Conservation (phyloP, 2,329 filamentous ascomycete genomes). For the Pestalotiopsis sp. region DNA sequence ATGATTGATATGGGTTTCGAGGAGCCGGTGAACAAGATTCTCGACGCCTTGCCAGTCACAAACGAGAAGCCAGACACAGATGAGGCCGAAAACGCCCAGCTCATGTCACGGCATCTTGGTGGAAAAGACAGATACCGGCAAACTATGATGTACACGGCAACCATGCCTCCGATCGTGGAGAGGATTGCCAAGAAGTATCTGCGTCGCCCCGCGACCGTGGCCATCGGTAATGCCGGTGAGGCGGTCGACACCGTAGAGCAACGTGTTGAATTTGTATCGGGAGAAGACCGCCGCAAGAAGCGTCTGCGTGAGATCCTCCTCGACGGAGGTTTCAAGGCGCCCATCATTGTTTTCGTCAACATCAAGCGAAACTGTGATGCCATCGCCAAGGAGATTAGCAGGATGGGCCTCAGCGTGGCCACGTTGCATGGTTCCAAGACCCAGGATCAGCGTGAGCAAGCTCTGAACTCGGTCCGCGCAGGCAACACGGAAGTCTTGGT, state of each 20-base stretch:
- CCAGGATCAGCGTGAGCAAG: constrained; percentile 95
- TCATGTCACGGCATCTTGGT: constrained; percentile 82
- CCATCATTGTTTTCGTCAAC: constrained; percentile 99
- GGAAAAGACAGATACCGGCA: constrained; percentile 84
- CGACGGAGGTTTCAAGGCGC: constrained; percentile 78
- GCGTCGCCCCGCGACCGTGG: constrained; percentile 88
- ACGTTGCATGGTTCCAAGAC: constrained; percentile 96
- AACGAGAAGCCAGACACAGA: constrained; percentile 97
- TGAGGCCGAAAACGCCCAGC: constrained; percentile 80
- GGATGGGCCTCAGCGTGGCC: constrained; percentile 87
- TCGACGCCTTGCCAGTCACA: constrained; percentile 86
- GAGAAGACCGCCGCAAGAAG: constrained; percentile 97
- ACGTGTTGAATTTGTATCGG: constrained; percentile 85
- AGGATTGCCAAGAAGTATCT: constrained; percentile 97
- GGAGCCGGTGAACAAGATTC: constrained; percentile 95
- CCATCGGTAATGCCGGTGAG: constrained; percentile 91
- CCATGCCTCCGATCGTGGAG: constrained; percentile 91
- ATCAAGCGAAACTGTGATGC: constrained; percentile 99
- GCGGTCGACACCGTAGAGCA: constrained; percentile 98
- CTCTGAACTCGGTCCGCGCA: constrained; percentile 80
- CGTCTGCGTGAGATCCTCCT: constrained; percentile 88
- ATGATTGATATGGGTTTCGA: constrained; percentile 99
- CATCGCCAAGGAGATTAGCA: constrained; percentile 90
- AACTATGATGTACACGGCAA: constrained; percentile 99
- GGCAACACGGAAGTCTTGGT: constrained; percentile 87